Evolutionary conservation across 139 green algal genomes (phyloP).

Genomic region (Chlamydomonas sphaeroides): DNA sequence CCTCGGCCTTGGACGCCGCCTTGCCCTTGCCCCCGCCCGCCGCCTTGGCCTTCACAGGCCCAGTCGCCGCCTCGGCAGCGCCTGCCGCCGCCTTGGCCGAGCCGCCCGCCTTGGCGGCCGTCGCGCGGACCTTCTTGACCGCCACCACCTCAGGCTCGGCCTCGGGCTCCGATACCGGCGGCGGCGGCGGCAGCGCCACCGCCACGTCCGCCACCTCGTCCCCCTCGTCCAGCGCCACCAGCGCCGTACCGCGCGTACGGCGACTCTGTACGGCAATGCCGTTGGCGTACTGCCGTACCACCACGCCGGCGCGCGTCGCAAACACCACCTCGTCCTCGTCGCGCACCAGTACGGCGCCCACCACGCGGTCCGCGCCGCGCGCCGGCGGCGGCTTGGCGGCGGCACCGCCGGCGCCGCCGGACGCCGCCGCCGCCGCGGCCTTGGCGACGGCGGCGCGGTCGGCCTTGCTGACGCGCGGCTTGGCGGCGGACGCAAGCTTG

Average conservation of each 20-base stretch:
- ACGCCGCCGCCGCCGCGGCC: not conserved
- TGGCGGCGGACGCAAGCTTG: not conserved
- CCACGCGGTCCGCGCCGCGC: conserved; percentile 4
- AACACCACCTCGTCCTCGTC: conserved; percentile 40
- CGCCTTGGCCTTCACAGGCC: no score
- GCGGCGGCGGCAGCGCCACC: not conserved
- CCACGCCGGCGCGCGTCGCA: not conserved
- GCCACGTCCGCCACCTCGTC: not conserved
- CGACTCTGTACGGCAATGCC: not conserved
- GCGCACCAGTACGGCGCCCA: not conserved
- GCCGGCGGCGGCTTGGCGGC: not conserved
- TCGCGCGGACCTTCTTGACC: no score
- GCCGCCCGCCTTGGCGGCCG: no score
- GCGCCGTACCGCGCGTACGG: not conserved
- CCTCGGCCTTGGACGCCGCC: no score
- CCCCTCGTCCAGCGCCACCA: not conserved
- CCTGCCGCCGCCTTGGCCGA: no score
- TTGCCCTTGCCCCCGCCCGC: no score
- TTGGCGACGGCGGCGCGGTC: not conserved
- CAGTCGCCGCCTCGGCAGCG: no score
- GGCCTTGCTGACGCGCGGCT: not conserved
- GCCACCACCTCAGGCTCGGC: no score
- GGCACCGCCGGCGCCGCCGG: not conserved
- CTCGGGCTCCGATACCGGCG: no score
- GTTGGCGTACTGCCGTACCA: conserved; percentile 9